Evolutionary conservation across 2,329 filamentous ascomycete genomes (phyloP).

Genomic region (Cladosporium colombiae): DNA sequence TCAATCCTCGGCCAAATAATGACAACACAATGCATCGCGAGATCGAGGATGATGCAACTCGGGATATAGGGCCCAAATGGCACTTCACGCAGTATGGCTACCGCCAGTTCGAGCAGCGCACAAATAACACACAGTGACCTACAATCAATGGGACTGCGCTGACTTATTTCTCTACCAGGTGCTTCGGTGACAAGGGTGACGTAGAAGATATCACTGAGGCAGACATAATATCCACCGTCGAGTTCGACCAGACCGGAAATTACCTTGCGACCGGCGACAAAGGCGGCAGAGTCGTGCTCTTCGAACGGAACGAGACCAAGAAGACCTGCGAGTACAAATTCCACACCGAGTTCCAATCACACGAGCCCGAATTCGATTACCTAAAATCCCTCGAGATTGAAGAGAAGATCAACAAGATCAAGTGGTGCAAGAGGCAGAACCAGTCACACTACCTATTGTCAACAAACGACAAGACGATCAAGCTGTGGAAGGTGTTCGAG

Average conservation of each 20-base stretch:
- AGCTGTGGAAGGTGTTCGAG: conserved; percentile 99
- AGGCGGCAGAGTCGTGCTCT: conserved; percentile 79
- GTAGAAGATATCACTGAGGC: conserved; percentile 98
- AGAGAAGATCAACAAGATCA: conserved; percentile 99
- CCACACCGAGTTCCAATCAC: conserved; percentile 98
- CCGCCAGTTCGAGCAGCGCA: conserved; percentile 4
- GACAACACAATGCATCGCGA: neutral
- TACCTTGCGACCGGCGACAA: conserved; percentile 90
- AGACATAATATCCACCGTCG: conserved; percentile 88
- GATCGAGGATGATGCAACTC: neutral
- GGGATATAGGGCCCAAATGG: conserved; percentile 18
- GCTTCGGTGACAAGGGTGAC: conserved; percentile 99
- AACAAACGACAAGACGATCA: conserved; percentile 99
- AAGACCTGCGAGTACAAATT: conserved; percentile 99
- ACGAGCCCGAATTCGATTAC: conserved; percentile 99
- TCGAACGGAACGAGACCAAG: conserved; percentile 97
- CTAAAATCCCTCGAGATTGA: conserved; percentile 99
- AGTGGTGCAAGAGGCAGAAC: conserved; percentile 98
- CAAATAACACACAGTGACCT: neutral
- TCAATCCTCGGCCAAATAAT: neutral
- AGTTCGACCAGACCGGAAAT: conserved; percentile 88
- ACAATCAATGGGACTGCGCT: neutral
- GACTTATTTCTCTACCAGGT: conserved; percentile 57
- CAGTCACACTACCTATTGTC: conserved; percentile 97
- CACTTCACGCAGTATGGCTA: conserved; percentile 27